These are phyloP conservation scores for Prunus salicina DNA, from an alignment of 306 rosid genomes.

Conservation along the genomic window DNA sequence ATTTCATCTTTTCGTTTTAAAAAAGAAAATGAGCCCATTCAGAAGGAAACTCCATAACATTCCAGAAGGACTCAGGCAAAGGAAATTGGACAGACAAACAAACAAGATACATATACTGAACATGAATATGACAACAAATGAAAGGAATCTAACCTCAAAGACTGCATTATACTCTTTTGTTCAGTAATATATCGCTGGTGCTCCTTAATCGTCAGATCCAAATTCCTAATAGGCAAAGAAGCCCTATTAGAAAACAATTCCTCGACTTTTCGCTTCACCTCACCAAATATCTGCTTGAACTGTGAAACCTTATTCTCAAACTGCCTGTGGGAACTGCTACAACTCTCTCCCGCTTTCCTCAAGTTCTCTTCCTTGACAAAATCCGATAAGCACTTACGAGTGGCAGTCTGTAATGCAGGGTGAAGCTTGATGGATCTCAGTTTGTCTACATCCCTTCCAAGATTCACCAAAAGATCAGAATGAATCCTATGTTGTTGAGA, in stretches of 20 bases:
- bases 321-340: slow-evolving; percentile 76
- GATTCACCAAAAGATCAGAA: slow-evolving; percentile 76
- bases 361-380: slow-evolving; percentile 88
- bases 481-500: slow-evolving; percentile 67
- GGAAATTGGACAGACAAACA: background rate
- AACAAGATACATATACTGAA: slow-evolving; percentile 3
- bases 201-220: slow-evolving; percentile 63
- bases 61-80: background rate
- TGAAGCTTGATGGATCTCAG: slow-evolving; percentile 71
- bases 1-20: no score
- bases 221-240: slow-evolving; percentile 37
- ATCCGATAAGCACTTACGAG: slow-evolving; percentile 73
- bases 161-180: slow-evolving; percentile 92
- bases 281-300: slow-evolving; percentile 67
- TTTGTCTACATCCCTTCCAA: slow-evolving; percentile 71
- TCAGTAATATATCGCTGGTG: slow-evolving; percentile 58
- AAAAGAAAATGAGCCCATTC: slow-evolving; percentile 3
- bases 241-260: slow-evolving; percentile 60
- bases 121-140: background rate
- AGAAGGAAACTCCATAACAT: background rate
- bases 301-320: slow-evolving; percentile 87
- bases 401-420: slow-evolving; percentile 63
- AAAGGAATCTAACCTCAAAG: slow-evolving; percentile 71
- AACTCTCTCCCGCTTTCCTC: slow-evolving; percentile 74
- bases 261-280: slow-evolving; percentile 67